Evolutionary conservation across 2,329 filamentous ascomycete species (phyloP), one percentile per base, ranked within the genome.

Genomic region (Sarocladium oryzae): DNA sequence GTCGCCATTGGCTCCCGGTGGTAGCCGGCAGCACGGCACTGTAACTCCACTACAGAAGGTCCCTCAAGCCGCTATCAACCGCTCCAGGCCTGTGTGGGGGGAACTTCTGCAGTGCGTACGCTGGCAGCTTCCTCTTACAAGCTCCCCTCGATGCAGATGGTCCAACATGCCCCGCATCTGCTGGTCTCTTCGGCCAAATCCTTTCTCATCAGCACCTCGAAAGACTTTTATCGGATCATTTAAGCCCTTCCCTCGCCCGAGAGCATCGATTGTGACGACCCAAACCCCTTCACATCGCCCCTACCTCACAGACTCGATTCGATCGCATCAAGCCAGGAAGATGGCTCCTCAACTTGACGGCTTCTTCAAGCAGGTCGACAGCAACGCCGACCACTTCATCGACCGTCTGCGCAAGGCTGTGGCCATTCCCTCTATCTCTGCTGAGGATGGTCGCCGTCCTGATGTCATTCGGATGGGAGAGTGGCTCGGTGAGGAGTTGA

Each of bases 391-490:
- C 58, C 76, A 82, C 65, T 96, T 96, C 73, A 95, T 96, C 69
- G 86, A 95, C 61, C 86, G 92, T 60, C 82, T 99, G 54, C 81
- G 88, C 64, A 84, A 91, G 70, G 93, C 93, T 51, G 93, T 99
- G 54, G 92, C 91, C 50, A 99, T 99, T 62, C 93, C 93, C 18
- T 99, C 93, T 56, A 80, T 99, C 66, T 97, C 92, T 30, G 88
- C 92, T 45, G 91, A 96, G 56, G 89, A 93, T 64, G 85, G 86
- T 60, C 85, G 89, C 64, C 85, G 93, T 54, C 85, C 85, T 51
- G 91, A 99, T 78, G 93, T 99, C 56, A 83, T 99, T 64, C 89
- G 86, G 75, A 99, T 99, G 93, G 93, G 89, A 61, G 79, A 96
- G 63, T 99, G 86, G 68, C 86, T 99, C 56, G 89, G 85, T 57